Evolutionary conservation across 148 eudicot genomes (phyloP), one percentile per base, ranked within the genome.

Genomic region (Gaultheria prostrata): DNA sequence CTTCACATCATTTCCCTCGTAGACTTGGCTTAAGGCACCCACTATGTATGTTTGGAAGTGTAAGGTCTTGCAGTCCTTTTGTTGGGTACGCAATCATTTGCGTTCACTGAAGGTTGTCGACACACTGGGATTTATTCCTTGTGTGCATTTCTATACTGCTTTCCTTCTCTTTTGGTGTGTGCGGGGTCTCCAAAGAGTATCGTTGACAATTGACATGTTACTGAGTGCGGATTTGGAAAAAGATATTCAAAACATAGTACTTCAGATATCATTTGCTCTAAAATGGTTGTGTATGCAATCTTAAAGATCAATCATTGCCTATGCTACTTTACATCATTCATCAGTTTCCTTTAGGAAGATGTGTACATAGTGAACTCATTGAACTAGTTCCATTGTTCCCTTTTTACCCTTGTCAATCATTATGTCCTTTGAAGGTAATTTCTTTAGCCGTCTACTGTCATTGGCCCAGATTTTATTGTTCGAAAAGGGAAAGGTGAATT

Each of bases 1-100:
- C 28, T 67, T 65, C 57, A 46, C 71, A 33, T 80, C 17, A 67
- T 30, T 59, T 67, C 76, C 73, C n/a, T 80, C 74, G 48, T 80
- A 46, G 43, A 80, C 13, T 45, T 61, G 82, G 43, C 57, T 80
- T 65, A 8, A 18, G 28, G 28, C 75, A 21, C 43, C 54, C 54
- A 80, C 43, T 46, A 43, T 80, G 32, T 17, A 14, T 24, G 57
- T 63, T 46, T 32, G 20, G 10, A n/a, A 13, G 33, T 53, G 71
- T 39, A 53, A 70, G 82, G 73, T 63, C 43, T 59, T 24, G 33
- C 74, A 14, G 59, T 49, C 35, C 10, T 35, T 80, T 0, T 69
- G 39, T 80, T 3, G 28, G 54, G 26, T 15, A 28, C 2, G n/a
- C 15, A 61, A 48, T 43, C 57, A 80, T 46, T 61, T 45, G 4